Evolutionary conservation across 169 alveolate species (phyloP), one percentile per base, ranked within the genome.

Genomic region (Condylostoma magnum): DNA sequence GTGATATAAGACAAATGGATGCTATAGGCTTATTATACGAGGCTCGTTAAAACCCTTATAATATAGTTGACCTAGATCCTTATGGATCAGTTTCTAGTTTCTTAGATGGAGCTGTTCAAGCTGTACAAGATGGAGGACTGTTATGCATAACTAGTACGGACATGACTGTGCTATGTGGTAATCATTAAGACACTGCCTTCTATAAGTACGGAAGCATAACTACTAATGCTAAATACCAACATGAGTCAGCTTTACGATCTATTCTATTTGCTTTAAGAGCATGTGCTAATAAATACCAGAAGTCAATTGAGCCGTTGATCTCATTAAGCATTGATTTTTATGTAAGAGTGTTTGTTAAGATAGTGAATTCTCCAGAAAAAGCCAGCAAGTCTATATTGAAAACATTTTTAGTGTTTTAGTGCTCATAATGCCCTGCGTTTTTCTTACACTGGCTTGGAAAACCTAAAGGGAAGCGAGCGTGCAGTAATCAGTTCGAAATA

Each of bases 141-240:
- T 82, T 94, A 33, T 86, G 95, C 63, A 89, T 96, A 47, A 96
- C 99, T 1, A 90, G 96, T 47, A 96, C 99, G n/a, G 99, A 96
- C 78, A 95, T 95, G 98, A 96, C 98, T n/a, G 95, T 95, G 10
- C 85, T 96, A 41, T 94, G 98, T 77, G 97, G 98, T n/a, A 91
- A 94, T 71, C 88, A 79, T 48, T 98, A 98, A 0, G 96, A 93
- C 46, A 97, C 94, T 4, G 87, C 97, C 15, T 96, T 94, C 81
- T 96, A 96, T 79, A 94, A 94, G 77, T 96, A 96, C 67, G 97
- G 97, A 46, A 95, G 97, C 20, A 80, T 90, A 31, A 93, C 96
- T 53, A 76, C 88, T 63, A 95, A 92, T 71, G 88, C 86, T 38
- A 75, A 87, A 18, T 92, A 91, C 68, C 92, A 97, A 77, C 98